phyloP scores from a whole-genome alignment of 306 rosid genomes.

The Luffa acutangula region DNA sequence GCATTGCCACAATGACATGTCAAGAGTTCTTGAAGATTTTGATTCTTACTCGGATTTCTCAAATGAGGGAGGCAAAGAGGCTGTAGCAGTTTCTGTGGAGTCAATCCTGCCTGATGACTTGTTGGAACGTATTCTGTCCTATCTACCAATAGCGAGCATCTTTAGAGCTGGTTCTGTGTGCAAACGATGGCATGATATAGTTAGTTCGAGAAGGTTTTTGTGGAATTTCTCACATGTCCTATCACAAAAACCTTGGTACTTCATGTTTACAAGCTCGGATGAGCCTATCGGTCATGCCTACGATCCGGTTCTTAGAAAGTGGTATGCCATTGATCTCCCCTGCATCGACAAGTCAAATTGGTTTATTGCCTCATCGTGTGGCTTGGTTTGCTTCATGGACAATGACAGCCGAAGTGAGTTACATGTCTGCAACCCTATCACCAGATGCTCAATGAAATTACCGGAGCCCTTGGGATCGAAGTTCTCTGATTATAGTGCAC shows the following conservation, averaged over 20 bases:
- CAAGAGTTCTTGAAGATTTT: slow-evolving; percentile 29
- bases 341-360: slow-evolving; percentile 50
- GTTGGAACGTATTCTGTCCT: slow-evolving; percentile 73
- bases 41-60: slow-evolving; percentile 42
- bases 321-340: slow-evolving; percentile 81
- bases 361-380: slow-evolving; percentile 57
- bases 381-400: slow-evolving; percentile 88
- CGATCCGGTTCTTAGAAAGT: slow-evolving; percentile 72
- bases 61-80: slow-evolving; percentile 56
- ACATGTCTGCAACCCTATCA: slow-evolving; percentile 71
- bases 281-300: slow-evolving; percentile 68
- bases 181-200: slow-evolving; percentile 74
- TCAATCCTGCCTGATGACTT: slow-evolving; percentile 68
- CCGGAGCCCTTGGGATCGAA: slow-evolving; percentile 54
- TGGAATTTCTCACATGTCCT: slow-evolving; percentile 47
- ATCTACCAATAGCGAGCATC: slow-evolving; percentile 79
- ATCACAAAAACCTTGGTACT: slow-evolving; percentile 89
- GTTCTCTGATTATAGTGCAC: slow-evolving; percentile 67
- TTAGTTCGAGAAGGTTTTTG: slow-evolving; percentile 53
- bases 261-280: slow-evolving; percentile 74
- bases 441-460: slow-evolving; percentile 40
- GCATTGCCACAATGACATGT: slow-evolving; percentile 33
- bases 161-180: slow-evolving; percentile 73
- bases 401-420: slow-evolving; percentile 50
- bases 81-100: slow-evolving; percentile 39